Conservation (phyloP, 2,329 filamentous ascomycete genomes). For the Trichoderma sp. region DNA sequence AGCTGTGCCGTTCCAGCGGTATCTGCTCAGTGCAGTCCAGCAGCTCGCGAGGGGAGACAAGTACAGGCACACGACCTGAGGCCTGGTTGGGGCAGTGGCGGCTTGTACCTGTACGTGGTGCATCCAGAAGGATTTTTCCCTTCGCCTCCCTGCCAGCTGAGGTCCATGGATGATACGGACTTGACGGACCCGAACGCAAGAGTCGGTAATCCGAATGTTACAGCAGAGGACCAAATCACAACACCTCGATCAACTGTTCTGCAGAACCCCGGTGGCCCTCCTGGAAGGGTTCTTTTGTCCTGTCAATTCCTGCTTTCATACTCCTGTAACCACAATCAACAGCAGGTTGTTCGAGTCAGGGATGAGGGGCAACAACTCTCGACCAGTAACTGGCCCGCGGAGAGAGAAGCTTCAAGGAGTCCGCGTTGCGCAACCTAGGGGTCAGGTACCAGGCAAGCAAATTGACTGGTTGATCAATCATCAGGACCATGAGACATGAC, state of each 20-base stretch:
- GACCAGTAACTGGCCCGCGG: neutral
- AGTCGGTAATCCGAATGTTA: neutral
- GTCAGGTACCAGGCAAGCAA: neutral
- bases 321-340: neutral
- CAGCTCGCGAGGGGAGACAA: neutral
- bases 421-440: constrained; percentile 2
- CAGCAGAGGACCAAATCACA: neutral
- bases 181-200: neutral
- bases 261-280: neutral
- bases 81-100: neutral
- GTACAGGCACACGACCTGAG: neutral
- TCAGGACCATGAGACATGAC: neutral
- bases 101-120: neutral
- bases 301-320: neutral
- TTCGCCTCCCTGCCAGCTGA: neutral
- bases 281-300: neutral
- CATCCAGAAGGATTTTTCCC: neutral
- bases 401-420: neutral
- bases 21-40: neutral
- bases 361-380: neutral
- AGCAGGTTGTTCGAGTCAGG: neutral
- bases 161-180: neutral
- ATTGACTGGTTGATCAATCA: constrained; percentile 4
- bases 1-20: constrained; percentile 13
- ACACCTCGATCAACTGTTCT: neutral